A percentile compares a stretch with the other conserved stretches of the same genome.
phyloP scores from a whole-genome alignment of 164 flowering plant species.

The Warburgia ugandensis region DNA sequence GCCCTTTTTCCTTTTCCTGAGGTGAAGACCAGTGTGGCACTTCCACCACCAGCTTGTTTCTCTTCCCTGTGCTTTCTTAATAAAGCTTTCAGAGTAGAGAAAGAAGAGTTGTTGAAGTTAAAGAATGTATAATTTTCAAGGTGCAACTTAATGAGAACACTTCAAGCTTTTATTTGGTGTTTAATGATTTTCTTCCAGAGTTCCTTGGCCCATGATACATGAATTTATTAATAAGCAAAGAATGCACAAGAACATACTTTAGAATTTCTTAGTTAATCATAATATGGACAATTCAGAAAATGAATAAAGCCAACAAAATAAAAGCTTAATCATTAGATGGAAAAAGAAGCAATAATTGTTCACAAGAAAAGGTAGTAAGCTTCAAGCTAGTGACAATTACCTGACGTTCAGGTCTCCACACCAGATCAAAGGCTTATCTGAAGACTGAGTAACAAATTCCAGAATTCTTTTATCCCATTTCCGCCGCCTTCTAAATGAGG shows the following conservation, averaged over 20 bases:
- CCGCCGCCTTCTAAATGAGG: constrained; percentile 82
- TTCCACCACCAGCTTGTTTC: too few relatives aligned
- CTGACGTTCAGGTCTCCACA: constrained; percentile 98
- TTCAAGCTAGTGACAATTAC: constrained; percentile 23
- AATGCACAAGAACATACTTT: not conserved
- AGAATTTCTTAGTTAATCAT: not conserved
- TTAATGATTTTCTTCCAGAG: too few relatives aligned
- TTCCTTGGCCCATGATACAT: too few relatives aligned
- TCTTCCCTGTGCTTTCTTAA: too few relatives aligned
- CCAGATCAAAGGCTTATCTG: constrained; percentile 91
- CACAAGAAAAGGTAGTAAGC: not conserved
- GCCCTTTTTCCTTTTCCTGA: too few relatives aligned
- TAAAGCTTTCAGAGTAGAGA: too few relatives aligned
- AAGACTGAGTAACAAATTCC: constrained; percentile 59
- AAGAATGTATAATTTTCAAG: too few relatives aligned
- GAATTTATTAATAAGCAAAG: not conserved
- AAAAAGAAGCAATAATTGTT: not conserved
- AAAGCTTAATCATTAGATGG: not conserved
- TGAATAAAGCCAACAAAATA: not conserved
- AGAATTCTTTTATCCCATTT: constrained; percentile 92
- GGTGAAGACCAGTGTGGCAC: too few relatives aligned
- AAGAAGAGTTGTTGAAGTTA: too few relatives aligned
- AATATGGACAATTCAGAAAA: not conserved
- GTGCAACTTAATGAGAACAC: too few relatives aligned
- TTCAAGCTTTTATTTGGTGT: too few relatives aligned